Base-by-base conservation (phyloP, 2,329 filamentous ascomycete species). In the Furcasterigmium furcatum region DNA sequence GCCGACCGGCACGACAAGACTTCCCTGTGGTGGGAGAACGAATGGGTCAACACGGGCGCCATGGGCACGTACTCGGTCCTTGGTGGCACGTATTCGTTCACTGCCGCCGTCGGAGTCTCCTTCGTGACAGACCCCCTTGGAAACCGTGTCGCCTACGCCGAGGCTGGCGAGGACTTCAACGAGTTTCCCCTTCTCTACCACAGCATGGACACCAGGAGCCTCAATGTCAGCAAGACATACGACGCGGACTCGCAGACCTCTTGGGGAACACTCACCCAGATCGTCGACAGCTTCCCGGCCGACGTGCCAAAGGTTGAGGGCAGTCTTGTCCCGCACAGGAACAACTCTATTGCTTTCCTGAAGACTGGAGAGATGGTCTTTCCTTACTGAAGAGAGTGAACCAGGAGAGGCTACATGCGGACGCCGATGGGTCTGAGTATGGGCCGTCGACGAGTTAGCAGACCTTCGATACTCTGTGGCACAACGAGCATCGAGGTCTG, bases 151-250 rank as follows among this genome's bases (percentile, higher is more conserved):
- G 45, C 45, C 4, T 20, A 40, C 18, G 16, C 44, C 16, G 19
- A 19, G 14, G 45, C 38, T 24, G n/a, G 41, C 13, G 36, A 12
- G 6, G 30, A 30, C 18, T 41, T 47, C 5, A 30, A 40, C 9
- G 45, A 44, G 35, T 21, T 35, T n/a, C 45, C 45, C 7, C 27
- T 47, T 6, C 27, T 47, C 10, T 44, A 40, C 41, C 22, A 44
- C 35, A 44, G 36, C 21, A 20, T 44, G 10, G 25, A 45, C 38
- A 30, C 36, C 2, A 38, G 21, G 4, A 22, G 35, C 9, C 41
- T 44, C 42, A 41, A 47, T 24, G 22, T 21, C 30, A 35, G 20
- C 4, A 18, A 5, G 7, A 44, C 42, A 12, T 38, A 45, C 10
- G 29, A 47, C 2, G n/a, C 30, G 10, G 16, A 45, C n/a, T 27